Evolutionary conservation across 345 rosid species (phyloP), one percentile per base, ranked within the genome.

Genomic region (Gossypium raimondii): DNA sequence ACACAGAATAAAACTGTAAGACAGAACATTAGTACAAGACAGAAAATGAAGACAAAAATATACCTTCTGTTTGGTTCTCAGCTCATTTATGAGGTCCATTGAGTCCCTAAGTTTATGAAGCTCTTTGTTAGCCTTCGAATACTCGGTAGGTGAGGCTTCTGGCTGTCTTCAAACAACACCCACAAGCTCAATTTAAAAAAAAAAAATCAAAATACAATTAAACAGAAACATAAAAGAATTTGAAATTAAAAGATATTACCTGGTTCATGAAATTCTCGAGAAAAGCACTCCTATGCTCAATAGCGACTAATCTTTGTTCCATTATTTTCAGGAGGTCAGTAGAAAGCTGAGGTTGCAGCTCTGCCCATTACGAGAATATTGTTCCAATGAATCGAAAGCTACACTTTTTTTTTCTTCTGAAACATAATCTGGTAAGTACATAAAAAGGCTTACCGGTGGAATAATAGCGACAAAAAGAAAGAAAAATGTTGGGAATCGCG

Each of bases 21-120:
- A 34, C 24, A 63, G 47, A 24, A 67, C 56, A 67, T 8, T 48
- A 25, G 73, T 27, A 3, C 38, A 47, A 47, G 56, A 25, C 17
- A 59, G 67, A 61, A 38, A 55, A 65, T 51, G 17, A 65, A 14
- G 14, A 41, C 9, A 18, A 22, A 53, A 24, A 55, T 11, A 61
- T 75, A 93, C 97, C 91, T 91, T 95, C 80, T 93, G 97, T 76
- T 81, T 88, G 38, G 84, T 78, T 83, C 97, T 86, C 85, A 95
- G 60, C 67, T 80, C 76, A 65, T 56, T 86, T 69, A 91, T 93
- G 70, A 95, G 89, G 59, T 89, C 90, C 92, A 91, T 84, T 0
- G 89, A 86, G n/a, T 75, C 93, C 78, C 88, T 82, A n/a, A 91
- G 85, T 82, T 86, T 95, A 75, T 89, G 85, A 65, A 93, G 89